Evolutionary conservation across 306 rosid species (phyloP), one percentile per base, ranked within the genome.

Genomic region (Corylus heterophylla): DNA sequence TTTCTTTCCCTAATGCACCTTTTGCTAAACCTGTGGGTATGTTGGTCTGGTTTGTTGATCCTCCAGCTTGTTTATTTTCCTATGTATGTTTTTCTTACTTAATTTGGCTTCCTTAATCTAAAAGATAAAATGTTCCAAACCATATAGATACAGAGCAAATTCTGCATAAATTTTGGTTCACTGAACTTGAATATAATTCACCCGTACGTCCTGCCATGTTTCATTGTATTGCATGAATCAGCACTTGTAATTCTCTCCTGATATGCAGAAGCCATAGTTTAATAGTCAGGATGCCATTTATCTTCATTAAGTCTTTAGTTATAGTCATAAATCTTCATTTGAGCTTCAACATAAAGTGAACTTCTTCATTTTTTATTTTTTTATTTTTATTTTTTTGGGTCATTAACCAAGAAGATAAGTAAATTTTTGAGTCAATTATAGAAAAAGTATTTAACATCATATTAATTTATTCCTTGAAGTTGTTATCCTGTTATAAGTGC

Each of bases 21-120:
- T 63, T 85, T 83, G 79, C 86, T 83, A 79, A 70, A 39, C 80
- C 79, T 82, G 75, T 70, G 44, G 78, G 70, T 64, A 78, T 78
- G 76, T 50, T 64, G 54, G 73, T 73, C 48, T 22, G 66, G 25
- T 61, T 27, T 42, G 78, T 76, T 79, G 88, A 79, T 74, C 76
- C 79, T 82, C 11, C 39, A 37, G 71, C 48, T 27, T 39, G 49
- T 62, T 54, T 70, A 80, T 75, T 80, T 85, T 71, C 63, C 74
- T 80, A 76, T 58, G 48, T 68, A 68, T n/a, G 50, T 35, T 42
- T 1, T 17, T 18, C 51, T 42, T 18, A 39, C 72, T 68, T 42
- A 10, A 42, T 68, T 42, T 39, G 51, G 72, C 16, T 9, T 68
- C 17, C 5, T n/a, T 20, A 68, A 42, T 13, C 29, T 59, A 59